Conservation (phyloP, 495 filamentous ascomycete species). For the Daldinia decipiens region DNA sequence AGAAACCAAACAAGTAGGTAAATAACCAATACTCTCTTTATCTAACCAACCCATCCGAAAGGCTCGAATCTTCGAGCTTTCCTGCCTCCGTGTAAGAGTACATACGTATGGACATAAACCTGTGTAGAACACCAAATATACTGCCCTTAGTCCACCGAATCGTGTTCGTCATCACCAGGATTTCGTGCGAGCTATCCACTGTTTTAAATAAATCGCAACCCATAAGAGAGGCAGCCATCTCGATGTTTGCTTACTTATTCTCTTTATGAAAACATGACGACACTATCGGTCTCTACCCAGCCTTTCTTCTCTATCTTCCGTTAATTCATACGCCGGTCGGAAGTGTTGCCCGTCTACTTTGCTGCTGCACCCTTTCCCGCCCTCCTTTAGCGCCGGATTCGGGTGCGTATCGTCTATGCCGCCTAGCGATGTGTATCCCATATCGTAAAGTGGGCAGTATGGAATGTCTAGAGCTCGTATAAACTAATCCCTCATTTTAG, state of each 20-base stretch:
- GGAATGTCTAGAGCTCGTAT: slow-evolving; percentile 79
- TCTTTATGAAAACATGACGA: neutral
- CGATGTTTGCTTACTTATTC: neutral
- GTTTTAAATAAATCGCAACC: neutral
- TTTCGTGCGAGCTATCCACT: neutral
- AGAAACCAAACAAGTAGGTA: neutral
- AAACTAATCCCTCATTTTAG: slow-evolving; percentile 65
- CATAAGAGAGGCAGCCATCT: neutral
- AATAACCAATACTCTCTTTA: neutral
- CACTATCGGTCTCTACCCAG: slow-evolving; percentile 74
- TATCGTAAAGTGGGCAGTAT: slow-evolving; percentile 88
- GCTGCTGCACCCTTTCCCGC: slow-evolving; percentile 40
- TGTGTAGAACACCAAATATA: neutral
- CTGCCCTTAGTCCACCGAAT: neutral
- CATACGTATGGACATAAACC: neutral
- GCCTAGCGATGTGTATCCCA: slow-evolving; percentile 85
- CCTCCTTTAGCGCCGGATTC: slow-evolving; percentile 76
- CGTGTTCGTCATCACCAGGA: neutral
- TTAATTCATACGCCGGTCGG: slow-evolving; percentile 86
- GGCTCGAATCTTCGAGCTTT: neutral
- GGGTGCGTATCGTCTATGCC: slow-evolving; percentile 90
- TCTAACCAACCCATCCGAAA: neutral
- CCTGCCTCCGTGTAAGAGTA: neutral
- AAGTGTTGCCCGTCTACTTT: slow-evolving; percentile 57
- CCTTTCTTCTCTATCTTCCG: slow-evolving; percentile 85